Evolutionary conservation across 306 rosid species (phyloP).

Genomic region (Gastrolobium bilobum): DNA sequence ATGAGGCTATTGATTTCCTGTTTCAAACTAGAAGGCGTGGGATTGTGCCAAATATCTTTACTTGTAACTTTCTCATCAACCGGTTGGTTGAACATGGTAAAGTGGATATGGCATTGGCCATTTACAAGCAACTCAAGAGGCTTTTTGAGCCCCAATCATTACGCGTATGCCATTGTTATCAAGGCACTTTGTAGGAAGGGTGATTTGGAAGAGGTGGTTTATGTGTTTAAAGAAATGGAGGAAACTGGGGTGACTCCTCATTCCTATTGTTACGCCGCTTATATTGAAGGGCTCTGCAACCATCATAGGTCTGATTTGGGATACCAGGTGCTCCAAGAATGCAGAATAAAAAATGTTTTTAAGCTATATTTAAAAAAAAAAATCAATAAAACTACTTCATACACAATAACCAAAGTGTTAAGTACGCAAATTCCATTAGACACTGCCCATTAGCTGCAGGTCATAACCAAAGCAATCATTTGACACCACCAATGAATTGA

Average conservation of each 20-base stretch:
- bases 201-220: slow-evolving; percentile 57
- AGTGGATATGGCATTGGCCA: slow-evolving; percentile 58
- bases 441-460: too few species aligned
- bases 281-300: slow-evolving; percentile 80
- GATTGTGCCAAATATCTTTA: slow-evolving; percentile 62
- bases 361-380: too few species aligned
- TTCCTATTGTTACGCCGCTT: slow-evolving; percentile 64
- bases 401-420: too few species aligned
- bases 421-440: too few species aligned
- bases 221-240: slow-evolving; percentile 75
- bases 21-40: slow-evolving; percentile 63
- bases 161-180: slow-evolving; percentile 74
- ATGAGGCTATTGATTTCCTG: slow-evolving; percentile 72
- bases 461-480: too few species aligned
- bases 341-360: slow-evolving; percentile 54
- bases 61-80: slow-evolving; percentile 79
- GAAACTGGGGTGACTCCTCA: slow-evolving; percentile 59
- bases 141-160: slow-evolving; percentile 67
- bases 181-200: slow-evolving; percentile 78
- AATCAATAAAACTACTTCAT: too few species aligned
- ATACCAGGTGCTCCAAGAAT: slow-evolving; percentile 63
- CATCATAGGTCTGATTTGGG: slow-evolving; percentile 62
- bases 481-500: too few species aligned
- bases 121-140: slow-evolving; percentile 71
- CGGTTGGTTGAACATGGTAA: slow-evolving; percentile 62